Conservation (phyloP, 129 eudicot genomes). For the Pittosporum tobira region DNA sequence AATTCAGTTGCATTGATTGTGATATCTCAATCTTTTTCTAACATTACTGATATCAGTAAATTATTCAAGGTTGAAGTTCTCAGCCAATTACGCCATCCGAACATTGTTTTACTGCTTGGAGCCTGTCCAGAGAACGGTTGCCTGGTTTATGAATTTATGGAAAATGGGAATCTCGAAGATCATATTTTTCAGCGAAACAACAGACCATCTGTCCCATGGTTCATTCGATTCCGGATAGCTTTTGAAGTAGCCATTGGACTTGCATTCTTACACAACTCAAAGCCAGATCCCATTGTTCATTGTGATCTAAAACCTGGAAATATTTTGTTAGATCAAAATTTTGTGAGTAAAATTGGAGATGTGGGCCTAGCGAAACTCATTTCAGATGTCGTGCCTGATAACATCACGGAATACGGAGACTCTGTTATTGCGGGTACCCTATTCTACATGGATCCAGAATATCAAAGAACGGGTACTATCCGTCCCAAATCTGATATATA, state of each 20-base stretch:
- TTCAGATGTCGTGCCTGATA: conserved; percentile 52
- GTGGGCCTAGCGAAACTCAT: conserved; percentile 74
- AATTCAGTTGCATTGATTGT: background rate
- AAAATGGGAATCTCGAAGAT: conserved; percentile 77
- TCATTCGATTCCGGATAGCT: conserved; percentile 52
- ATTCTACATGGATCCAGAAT: conserved; percentile 83
- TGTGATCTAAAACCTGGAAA: conserved; percentile 90
- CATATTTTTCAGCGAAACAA: conserved; percentile 26
- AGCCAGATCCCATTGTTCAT: conserved; percentile 70
- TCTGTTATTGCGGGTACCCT: conserved; percentile 76
- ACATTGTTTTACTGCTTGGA: conserved; percentile 69
- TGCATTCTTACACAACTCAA: conserved; percentile 67
- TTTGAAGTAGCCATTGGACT: conserved; percentile 84
- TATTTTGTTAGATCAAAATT: conserved; percentile 60
- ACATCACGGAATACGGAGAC: conserved; percentile 62
- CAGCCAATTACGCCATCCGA: conserved; percentile 78
- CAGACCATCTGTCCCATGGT: conserved; percentile 57
- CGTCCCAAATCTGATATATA: conserved; percentile 79
- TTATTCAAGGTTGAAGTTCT: conserved; percentile 58
- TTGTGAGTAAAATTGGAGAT: conserved; percentile 82
- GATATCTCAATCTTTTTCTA: background rate
- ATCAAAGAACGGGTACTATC: conserved; percentile 85
- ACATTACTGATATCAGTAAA: background rate
- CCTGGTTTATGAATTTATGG: conserved; percentile 79
- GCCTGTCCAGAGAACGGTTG: conserved; percentile 83